Percentiles rank a stretch among this genome's conserved stretches.
Evolutionary conservation across 192 early-diverging fungal species (phyloP).

Genomic region (Linnemannia elongata): DNA sequence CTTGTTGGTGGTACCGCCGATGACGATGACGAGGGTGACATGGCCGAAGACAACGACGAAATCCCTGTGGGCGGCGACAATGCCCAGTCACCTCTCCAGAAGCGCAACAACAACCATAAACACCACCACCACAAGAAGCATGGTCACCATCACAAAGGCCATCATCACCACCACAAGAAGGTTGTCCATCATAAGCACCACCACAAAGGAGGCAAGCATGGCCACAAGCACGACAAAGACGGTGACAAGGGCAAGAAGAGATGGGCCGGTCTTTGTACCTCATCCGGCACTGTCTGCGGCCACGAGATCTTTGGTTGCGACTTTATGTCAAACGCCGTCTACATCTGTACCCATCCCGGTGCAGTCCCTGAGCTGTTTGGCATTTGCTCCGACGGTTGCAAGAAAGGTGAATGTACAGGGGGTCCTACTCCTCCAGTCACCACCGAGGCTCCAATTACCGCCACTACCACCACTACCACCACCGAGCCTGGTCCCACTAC

Average conservation of each 20-base stretch:
- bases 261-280: conserved; percentile 9
- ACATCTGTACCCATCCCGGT: neutral
- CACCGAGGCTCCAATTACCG: neutral
- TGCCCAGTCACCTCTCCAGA: neutral
- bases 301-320: conserved; percentile 15
- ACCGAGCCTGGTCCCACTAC: neutral
- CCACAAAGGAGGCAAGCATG: neutral
- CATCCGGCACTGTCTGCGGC: neutral
- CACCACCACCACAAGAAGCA: conserved; percentile 1
- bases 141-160: neutral
- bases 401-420: neutral
- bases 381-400: neutral
- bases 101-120: neutral
- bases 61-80: neutral
- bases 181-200: neutral
- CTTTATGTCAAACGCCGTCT: conserved; percentile 1
- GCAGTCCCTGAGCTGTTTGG: neutral
- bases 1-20: neutral
- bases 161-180: neutral
- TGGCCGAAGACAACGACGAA: neutral
- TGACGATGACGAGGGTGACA: neutral
- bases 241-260: neutral
- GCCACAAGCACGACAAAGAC: neutral
- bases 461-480: neutral
- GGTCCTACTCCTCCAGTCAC: neutral